Evolutionary conservation across 2,329 filamentous ascomycete genomes (phyloP).

Genomic region (Cercospora citrullina): DNA sequence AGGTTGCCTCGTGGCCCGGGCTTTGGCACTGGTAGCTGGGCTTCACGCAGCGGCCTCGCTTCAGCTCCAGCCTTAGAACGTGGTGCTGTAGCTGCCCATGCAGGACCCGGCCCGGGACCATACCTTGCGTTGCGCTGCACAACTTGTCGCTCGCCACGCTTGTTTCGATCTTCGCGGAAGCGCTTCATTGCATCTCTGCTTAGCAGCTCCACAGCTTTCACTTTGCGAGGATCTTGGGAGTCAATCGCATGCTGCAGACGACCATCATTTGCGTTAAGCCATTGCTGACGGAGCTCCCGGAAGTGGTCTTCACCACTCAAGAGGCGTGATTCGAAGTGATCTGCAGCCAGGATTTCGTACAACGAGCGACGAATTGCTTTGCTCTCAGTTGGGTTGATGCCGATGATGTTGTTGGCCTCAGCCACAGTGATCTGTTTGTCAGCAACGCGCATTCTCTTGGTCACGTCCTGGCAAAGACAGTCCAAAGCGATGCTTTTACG

Average conservation of each 20-base stretch:
- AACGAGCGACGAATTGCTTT: conserved; percentile 67
- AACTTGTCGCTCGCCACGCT: conserved; percentile 33
- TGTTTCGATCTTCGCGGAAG: conserved; percentile 65
- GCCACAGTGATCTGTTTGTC: conserved; percentile 68
- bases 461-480: conserved; percentile 77
- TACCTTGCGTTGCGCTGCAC: conserved; percentile 31
- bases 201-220: conserved; percentile 68
- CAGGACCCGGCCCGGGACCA: conserved; percentile 47
- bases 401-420: conserved; percentile 71
- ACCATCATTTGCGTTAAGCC: conserved; percentile 50
- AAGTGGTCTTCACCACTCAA: conserved; percentile 71
- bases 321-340: conserved; percentile 71
- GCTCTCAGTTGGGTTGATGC: conserved; percentile 67
- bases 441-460: conserved; percentile 70
- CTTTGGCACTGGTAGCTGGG: conserved; percentile 12
- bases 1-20: conserved; percentile 12
- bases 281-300: conserved; percentile 66
- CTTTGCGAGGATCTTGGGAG: conserved; percentile 46
- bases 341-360: conserved; percentile 63
- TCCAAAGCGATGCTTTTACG: conserved; percentile 70
- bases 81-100: conserved; percentile 29
- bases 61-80: conserved; percentile 16
- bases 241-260: conserved; percentile 27
- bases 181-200: conserved; percentile 78
- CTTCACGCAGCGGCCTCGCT: conserved; percentile 15